A percentile compares a stretch with the other conserved stretches of the same genome.
phyloP scores from a whole-genome alignment of 306 rosid genomes.

The Rosa persica region DNA sequence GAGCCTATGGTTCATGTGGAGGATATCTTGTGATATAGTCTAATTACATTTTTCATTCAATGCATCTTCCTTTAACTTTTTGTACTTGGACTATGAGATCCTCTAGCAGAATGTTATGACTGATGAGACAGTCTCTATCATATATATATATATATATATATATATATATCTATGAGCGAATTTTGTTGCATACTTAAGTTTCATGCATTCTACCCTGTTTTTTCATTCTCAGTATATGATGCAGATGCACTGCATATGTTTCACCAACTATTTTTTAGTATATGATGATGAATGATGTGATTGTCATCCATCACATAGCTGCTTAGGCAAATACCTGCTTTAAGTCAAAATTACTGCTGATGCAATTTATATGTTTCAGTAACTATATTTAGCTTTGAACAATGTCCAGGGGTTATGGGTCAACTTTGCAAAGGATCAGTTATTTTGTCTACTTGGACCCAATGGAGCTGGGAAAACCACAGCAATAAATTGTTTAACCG shows the following conservation, averaged over 20 bases:
- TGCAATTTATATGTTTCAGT: neutral
- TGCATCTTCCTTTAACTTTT: neutral
- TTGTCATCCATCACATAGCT: neutral
- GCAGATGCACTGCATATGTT: neutral
- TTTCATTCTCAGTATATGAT: neutral
- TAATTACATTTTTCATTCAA: neutral
- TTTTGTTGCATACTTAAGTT: neutral
- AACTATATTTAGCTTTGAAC: neutral
- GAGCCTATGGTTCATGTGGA: neutral
- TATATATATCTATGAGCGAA: neutral
- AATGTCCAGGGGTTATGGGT: conserved; percentile 82
- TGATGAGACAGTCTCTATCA: neutral
- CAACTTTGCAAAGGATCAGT: conserved; percentile 75
- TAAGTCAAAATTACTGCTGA: neutral
- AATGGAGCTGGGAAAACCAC: conserved; percentile 98
- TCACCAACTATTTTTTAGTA: neutral
- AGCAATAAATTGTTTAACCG: conserved; percentile 82
- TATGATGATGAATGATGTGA: neutral
- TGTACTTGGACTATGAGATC: neutral
- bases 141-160: neutral
- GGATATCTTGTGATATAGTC: neutral
- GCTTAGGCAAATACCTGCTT: neutral
- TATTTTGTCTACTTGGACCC: conserved; percentile 92
- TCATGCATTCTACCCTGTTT: too few relatives aligned
- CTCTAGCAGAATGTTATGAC: neutral